Conservation (phyloP, 2,329 filamentous ascomycete genomes). For the Aspergillus vadensis region DNA sequence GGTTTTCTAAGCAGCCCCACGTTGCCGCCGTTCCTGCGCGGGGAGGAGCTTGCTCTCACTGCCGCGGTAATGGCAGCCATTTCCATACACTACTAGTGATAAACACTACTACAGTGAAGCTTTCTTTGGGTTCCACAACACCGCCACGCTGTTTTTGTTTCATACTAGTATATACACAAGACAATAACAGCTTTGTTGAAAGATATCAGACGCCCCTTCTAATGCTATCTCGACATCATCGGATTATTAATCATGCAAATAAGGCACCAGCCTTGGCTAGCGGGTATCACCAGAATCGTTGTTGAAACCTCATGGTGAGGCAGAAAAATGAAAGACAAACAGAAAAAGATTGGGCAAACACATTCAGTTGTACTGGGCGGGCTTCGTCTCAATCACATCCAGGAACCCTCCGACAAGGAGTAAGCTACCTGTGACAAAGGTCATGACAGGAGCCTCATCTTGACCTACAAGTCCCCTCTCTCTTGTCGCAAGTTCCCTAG, state of each 20-base stretch:
- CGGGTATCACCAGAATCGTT: conserved; percentile 20
- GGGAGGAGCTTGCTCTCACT: neutral
- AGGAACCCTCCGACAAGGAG: conserved; percentile 80
- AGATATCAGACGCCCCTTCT: neutral
- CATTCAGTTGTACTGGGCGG: conserved; percentile 19
- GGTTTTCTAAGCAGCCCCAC: conserved; percentile 32
- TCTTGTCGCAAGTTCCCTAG: conserved; percentile 49
- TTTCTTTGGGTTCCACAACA: too few relatives aligned
- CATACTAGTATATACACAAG: neutral
- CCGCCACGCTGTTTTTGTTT: too few relatives aligned
- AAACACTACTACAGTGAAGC: too few relatives aligned
- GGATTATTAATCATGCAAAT: conserved; percentile 18
- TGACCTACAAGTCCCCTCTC: conserved; percentile 31
- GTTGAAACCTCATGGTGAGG: conserved; percentile 21
- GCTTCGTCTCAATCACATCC: conserved; percentile 65
- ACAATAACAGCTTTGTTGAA: conserved; percentile 2
- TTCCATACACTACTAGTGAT: neutral
- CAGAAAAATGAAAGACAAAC: neutral
- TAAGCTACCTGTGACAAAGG: conserved; percentile 79
- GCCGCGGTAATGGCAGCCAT: neutral
- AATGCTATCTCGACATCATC: neutral
- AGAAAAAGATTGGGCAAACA: conserved; percentile 2
- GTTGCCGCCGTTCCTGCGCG: conserved; percentile 19
- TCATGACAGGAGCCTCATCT: conserved; percentile 55
- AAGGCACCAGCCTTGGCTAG: conserved; percentile 4